Conservation (phyloP, 2,329 filamentous ascomycete species). For the Cryphonectria nitschkei region DNA sequence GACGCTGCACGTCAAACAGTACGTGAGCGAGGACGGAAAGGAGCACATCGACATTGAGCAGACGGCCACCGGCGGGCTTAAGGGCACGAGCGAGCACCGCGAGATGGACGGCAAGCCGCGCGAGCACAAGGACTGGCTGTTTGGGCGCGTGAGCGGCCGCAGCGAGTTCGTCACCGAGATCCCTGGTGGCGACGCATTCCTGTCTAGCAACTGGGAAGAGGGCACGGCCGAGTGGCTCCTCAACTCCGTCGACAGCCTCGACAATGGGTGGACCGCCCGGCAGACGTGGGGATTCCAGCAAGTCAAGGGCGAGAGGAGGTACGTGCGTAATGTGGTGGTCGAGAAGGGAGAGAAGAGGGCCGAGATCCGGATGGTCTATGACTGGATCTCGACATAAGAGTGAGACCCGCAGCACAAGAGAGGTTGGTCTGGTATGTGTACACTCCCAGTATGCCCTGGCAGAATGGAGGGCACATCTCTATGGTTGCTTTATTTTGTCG, state of each 20-base stretch:
- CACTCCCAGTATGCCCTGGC: neutral
- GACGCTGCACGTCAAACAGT: conserved; percentile 65
- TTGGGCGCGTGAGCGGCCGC: conserved; percentile 70
- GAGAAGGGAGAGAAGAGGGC: conserved; percentile 54
- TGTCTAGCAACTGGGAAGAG: conserved; percentile 62
- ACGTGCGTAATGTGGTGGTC: conserved; percentile 57
- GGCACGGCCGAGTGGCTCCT: conserved; percentile 62
- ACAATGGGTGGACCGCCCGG: conserved; percentile 57
- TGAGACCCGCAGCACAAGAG: conserved; percentile 8
- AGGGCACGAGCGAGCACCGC: conserved; percentile 63
- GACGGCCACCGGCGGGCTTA: conserved; percentile 70
- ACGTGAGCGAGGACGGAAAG: conserved; percentile 45
- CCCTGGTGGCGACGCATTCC: conserved; percentile 52
- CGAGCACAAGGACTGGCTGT: conserved; percentile 77
- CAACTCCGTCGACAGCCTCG: conserved; percentile 60
- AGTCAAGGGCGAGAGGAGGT: conserved; percentile 55
- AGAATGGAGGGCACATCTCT: neutral
- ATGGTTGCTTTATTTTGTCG: neutral
- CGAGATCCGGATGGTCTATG: conserved; percentile 60
- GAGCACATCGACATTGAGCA: conserved; percentile 75
- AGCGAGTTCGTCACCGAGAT: conserved; percentile 54
- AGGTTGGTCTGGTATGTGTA: neutral
- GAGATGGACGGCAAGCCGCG: conserved; percentile 57
- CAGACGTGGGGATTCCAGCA: conserved; percentile 66
- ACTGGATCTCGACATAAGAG: conserved; percentile 43